These are phyloP conservation scores for Alternaria burnsii DNA, from an alignment of 2,329 filamentous ascomycete species.

Conservation along the genomic window DNA sequence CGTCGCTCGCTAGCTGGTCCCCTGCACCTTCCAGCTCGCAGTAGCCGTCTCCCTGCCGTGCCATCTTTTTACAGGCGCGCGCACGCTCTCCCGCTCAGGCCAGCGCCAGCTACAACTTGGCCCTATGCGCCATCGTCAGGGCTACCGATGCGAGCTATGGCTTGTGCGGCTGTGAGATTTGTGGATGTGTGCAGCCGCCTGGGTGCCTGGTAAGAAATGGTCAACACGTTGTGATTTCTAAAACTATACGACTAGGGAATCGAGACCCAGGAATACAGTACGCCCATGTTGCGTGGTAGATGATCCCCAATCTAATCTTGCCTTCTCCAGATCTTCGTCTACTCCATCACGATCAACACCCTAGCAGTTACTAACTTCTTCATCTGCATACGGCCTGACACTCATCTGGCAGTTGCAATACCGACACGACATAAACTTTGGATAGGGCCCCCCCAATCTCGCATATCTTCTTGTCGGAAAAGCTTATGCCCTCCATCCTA, in stretches of 20 bases:
- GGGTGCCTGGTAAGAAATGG: neutral
- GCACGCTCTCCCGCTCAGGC: slow-evolving; percentile 15
- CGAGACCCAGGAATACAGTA: slow-evolving; percentile 1
- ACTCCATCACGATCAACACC: neutral
- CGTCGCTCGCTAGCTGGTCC: slow-evolving; percentile 30
- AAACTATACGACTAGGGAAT: neutral
- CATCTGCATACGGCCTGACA: neutral
- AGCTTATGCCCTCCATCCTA: slow-evolving; percentile 16
- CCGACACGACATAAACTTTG: slow-evolving; percentile 10
- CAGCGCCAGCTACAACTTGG: slow-evolving; percentile 17
- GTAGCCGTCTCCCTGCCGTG: slow-evolving; percentile 35
- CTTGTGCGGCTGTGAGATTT: slow-evolving; percentile 15
- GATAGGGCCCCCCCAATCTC: neutral
- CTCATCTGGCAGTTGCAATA: slow-evolving; percentile 7
- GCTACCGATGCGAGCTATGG: slow-evolving; percentile 9
- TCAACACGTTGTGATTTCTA: neutral
- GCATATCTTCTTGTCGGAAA: slow-evolving; percentile 13
- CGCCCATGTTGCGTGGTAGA: slow-evolving; percentile 1
- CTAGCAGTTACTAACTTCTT: neutral
- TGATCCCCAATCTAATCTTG: neutral
- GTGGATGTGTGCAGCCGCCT: slow-evolving; percentile 5
- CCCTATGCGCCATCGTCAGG: slow-evolving; percentile 9
- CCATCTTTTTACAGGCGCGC: slow-evolving; percentile 16
- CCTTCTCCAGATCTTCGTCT: slow-evolving; percentile 2
- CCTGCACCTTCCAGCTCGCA: slow-evolving; percentile 16